Evolutionary conservation across 2,329 filamentous ascomycete genomes (phyloP), one percentile per base, ranked within the genome.

Genomic region (Diaporthe helianthi): DNA sequence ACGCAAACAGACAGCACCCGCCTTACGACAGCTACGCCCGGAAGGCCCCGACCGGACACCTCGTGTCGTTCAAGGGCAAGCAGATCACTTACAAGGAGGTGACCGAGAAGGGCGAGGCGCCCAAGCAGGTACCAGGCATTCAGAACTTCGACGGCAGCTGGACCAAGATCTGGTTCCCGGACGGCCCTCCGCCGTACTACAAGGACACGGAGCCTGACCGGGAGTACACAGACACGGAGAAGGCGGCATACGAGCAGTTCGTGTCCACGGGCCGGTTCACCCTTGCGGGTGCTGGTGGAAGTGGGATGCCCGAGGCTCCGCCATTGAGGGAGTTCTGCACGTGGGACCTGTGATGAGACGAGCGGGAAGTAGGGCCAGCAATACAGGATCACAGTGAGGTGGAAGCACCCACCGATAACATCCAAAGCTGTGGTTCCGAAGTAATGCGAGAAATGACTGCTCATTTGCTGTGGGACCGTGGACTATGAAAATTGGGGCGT

Each of bases 251-350:
- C 71, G 84, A 89, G 2, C 85, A 84, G 46, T 89, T 94, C 76
- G 82, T 85, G 54, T 83, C 88, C 72, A 87, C 87, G 24, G 93
- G 93, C 0, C 79, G 78, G 38, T 97, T 97, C 78, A 84, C 86
- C 51, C 88, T 89, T 44, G 70, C 67, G 31, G 55, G 54, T 52
- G 24, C 49, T 3, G 70, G 70, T 17, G 67, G 70, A 4, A 91
- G 90, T 0, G 75, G 89, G 8, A 91, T 97, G 81, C 94, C 94
- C 0, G 85, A 91, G 74, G 81, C 93, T 54, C 93, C 94, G 24
- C 94, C 94, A 0, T 90, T 90, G 79, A 85, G 89, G 71, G 93
- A 95, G 76, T 95, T 90, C 84, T 90, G 89, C 73, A 79, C 82
- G 33, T 95, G 91, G 87, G 88, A 93, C 76, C 90, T 95, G 75